Percentiles rank a stretch among this genome's conserved stretches.
These are phyloP conservation scores for Pyrenula aspistea DNA, from an alignment of 495 filamentous ascomycete genomes.

Conservation along the genomic window DNA sequence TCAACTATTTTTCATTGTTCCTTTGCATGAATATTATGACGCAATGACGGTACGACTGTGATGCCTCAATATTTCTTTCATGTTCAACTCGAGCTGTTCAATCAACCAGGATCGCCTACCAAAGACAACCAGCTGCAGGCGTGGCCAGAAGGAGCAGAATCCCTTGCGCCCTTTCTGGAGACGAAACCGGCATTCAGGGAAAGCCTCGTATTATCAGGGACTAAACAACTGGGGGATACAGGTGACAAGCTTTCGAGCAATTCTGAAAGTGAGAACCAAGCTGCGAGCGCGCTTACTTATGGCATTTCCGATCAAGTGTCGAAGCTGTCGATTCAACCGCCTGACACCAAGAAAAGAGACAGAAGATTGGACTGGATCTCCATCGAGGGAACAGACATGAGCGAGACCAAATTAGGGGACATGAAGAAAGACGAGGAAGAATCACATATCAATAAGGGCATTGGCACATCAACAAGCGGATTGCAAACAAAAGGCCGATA, in stretches of 20 bases:
- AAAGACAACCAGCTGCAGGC: not conserved
- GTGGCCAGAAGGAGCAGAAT: not conserved
- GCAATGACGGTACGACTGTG: constrained; percentile 20
- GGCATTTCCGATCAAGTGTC: not conserved
- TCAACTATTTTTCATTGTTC: constrained; percentile 8
- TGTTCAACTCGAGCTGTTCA: constrained; percentile 65
- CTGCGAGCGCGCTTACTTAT: not conserved
- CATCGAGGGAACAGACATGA: constrained; percentile 61
- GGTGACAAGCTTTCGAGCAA: not conserved
- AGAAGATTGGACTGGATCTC: constrained; percentile 51
- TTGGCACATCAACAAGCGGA: constrained; percentile 39
- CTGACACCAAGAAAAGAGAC: constrained; percentile 25
- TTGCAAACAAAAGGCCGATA: constrained; percentile 67
- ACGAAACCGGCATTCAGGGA: not conserved
- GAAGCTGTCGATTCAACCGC: not conserved
- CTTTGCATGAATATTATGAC: constrained; percentile 6
- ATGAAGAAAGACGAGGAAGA: constrained; percentile 13
- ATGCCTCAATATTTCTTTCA: constrained; percentile 92
- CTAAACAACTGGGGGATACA: not conserved
- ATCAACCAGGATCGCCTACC: constrained; percentile 24
- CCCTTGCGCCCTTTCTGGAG: not conserved
- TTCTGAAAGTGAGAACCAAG: not conserved
- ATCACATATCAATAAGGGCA: constrained; percentile 29
- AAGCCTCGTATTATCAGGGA: not conserved
- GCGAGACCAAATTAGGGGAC: constrained; percentile 10